phyloP scores from a whole-genome alignment of 148 eudicot species.

The Fagopyrum tataricum region DNA sequence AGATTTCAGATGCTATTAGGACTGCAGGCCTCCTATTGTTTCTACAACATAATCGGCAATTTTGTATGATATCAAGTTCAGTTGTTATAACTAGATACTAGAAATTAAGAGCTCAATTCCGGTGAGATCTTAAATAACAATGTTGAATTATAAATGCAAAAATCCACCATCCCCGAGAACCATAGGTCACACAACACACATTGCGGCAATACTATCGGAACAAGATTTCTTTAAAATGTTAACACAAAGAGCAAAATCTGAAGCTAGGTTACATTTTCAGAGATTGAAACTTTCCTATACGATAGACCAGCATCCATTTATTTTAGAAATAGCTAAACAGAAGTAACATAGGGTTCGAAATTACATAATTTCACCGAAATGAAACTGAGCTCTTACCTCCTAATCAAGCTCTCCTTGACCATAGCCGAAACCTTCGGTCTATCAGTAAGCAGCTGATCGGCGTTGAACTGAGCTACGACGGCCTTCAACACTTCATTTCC shows the following conservation, averaged over 20 bases:
- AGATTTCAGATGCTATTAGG: neutral
- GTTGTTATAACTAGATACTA: neutral
- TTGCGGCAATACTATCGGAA: neutral
- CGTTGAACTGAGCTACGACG: constrained; percentile 83
- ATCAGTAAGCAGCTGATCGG: constrained; percentile 80
- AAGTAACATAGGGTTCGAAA: neutral
- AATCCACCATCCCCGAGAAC: neutral
- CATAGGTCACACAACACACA: neutral
- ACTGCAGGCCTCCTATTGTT: neutral
- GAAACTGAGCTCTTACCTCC: constrained; percentile 37
- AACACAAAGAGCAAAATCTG: neutral
- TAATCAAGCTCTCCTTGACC: constrained; percentile 14
- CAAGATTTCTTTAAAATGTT: neutral
- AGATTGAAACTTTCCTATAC: neutral
- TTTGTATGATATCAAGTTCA: neutral
- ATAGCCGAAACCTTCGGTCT: constrained; percentile 24
- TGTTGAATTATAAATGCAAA: neutral
- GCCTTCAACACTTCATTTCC: constrained; percentile 81
- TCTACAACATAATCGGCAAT: neutral
- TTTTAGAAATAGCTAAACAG: neutral
- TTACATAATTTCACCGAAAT: neutral
- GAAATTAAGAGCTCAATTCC: neutral
- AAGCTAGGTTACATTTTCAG: neutral
- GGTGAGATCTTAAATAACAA: neutral
- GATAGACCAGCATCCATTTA: neutral